A percentile compares a stretch with the other conserved stretches of the same genome.
phyloP scores from a whole-genome alignment of 208 protist genomes.

The Angomonas deanei region DNA sequence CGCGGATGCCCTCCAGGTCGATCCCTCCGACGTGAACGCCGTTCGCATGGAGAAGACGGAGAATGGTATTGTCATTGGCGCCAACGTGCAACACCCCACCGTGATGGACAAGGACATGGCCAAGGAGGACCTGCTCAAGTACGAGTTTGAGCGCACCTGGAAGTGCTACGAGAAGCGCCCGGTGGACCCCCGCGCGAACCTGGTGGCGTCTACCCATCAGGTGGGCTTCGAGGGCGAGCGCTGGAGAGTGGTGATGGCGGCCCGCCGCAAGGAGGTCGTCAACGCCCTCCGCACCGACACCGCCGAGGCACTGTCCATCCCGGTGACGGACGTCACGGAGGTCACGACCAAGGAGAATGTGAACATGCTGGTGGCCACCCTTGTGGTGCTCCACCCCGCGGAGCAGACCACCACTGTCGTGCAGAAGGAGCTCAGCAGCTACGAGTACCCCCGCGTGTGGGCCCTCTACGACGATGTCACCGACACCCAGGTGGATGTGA shows the following conservation, averaged over 20 bases:
- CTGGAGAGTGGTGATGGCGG: constrained; percentile 40
- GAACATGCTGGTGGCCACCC: constrained; percentile 8
- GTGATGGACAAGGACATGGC: constrained; percentile 31
- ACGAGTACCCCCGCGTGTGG: constrained; percentile 12
- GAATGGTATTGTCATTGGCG: constrained; percentile 7
- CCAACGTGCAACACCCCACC: constrained; percentile 25
- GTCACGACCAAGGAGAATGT: constrained; percentile 15
- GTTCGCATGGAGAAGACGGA: constrained; percentile 11
- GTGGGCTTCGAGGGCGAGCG: constrained; percentile 34
- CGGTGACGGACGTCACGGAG: constrained; percentile 11
- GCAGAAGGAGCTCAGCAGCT: constrained; percentile 14
- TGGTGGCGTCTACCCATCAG: constrained; percentile 4
- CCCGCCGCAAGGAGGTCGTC: constrained; percentile 44
- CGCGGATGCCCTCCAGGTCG: constrained; percentile 23
- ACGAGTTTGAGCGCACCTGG: constrained; percentile 42
- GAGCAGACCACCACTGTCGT: constrained; percentile 8
- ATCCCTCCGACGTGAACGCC: constrained; percentile 17
- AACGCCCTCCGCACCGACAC: constrained; percentile 30
- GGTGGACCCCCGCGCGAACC: constrained; percentile 9
- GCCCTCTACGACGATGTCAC: constrained; percentile 14
- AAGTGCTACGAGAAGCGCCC: constrained; percentile 9
- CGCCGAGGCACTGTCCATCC: constrained; percentile 28
- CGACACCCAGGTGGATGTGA: constrained; percentile 9
- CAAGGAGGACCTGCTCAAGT: constrained; percentile 31
- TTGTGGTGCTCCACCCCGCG: constrained; percentile 16